Conservation (phyloP, 2,329 filamentous ascomycete species). For the Neonectria hederae region DNA sequence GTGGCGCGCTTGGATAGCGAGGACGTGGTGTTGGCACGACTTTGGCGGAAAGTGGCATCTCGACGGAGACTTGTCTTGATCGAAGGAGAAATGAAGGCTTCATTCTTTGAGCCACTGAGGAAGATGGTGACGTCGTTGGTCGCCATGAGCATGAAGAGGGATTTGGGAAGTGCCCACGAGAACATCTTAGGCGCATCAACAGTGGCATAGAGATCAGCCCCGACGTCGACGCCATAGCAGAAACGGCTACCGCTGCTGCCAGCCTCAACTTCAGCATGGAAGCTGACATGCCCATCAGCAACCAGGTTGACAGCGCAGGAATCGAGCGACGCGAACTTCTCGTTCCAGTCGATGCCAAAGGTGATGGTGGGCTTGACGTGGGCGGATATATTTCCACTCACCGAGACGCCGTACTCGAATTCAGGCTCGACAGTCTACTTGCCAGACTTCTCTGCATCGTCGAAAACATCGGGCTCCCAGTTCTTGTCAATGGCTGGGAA, state of each 20-base stretch:
- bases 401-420: conserved; percentile 16
- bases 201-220: conserved; percentile 19
- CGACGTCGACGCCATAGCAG: conserved; percentile 19
- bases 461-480: conserved; percentile 12
- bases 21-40: neutral
- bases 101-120: too few relatives aligned
- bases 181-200: conserved; percentile 15
- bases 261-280: conserved; percentile 15
- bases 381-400: conserved; percentile 10
- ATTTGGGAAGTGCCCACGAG: conserved; percentile 16
- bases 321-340: conserved; percentile 11
- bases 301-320: conserved; percentile 14
- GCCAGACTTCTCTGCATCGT: neutral
- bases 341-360: conserved; percentile 20
- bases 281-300: conserved; percentile 17
- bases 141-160: conserved; percentile 12
- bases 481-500: conserved; percentile 12
- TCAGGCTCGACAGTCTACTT: conserved; percentile 15
- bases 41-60: neutral
- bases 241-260: conserved; percentile 10
- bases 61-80: too few relatives aligned
- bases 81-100: too few relatives aligned
- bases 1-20: conserved; percentile 11
- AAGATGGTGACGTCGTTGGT: conserved; percentile 13
- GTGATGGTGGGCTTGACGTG: conserved; percentile 22